Evolutionary conservation across 805 yeast genomes (phyloP), one percentile per base, ranked within the genome.

Genomic region (Kregervanrija delftensis): DNA sequence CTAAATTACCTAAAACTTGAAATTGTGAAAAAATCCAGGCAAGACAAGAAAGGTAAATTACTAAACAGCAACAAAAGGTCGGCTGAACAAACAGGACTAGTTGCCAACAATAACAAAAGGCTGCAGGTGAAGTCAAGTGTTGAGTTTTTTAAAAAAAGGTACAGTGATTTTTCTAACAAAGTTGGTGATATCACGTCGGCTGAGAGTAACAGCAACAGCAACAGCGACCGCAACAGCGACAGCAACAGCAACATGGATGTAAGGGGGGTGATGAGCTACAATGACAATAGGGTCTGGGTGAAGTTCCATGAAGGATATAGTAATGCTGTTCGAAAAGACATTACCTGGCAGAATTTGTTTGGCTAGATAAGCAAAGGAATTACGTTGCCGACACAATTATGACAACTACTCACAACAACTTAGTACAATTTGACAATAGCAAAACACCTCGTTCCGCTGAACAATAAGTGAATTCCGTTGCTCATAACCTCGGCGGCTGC

Each of bases 261-360:
- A 12, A n/a, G 10, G 30, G 46, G 51, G 8, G 55, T 52, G 1
- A 57, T 50, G 62, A 43, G 32, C 13, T 45, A 38, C 11, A 63
- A 53, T 42, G 66, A 49, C 36, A 57, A 62, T 30, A 66, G 78
- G 54, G 72, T 79, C 39, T 89, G 96, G 96, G 86, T 89, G n/a
- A 87, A 84, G 57, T 88, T 82, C 58, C 85, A 84, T 50, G 96
- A 89, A 64, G 97, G 97, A 0, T 89, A 83, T 57, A 85, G 95
- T 5, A 84, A 87, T 61, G 97, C 97, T 0, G 97, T 89, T 2
- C 67, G 95, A 32, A 87, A 86, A 56, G 85, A 82, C 43, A 78
- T 89, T 17, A 76, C 81, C 15, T 90, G 96, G 96, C 60, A 66
- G 8, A 82, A 76, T 44, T 61, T 89, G 17, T 86, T 86, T 39